phyloP scores from a whole-genome alignment of 345 rosid genomes.

The Populus alba region DNA sequence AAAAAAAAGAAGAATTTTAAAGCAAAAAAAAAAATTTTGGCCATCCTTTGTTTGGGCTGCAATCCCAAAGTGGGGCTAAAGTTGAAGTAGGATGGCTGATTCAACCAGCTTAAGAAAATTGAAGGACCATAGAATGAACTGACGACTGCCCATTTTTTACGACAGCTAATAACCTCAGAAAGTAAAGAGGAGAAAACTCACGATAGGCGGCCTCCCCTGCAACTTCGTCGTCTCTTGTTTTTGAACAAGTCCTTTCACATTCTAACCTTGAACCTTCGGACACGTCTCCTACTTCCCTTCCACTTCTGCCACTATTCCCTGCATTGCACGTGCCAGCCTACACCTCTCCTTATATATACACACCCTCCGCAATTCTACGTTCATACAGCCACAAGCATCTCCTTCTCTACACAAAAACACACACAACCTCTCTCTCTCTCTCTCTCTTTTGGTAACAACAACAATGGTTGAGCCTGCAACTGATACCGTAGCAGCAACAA shows the following conservation, averaged over 20 bases:
- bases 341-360: neutral
- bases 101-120: neutral
- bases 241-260: neutral
- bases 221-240: neutral
- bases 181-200: too few relatives aligned
- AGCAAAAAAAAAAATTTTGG: too few relatives aligned
- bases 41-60: too few relatives aligned
- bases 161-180: neutral
- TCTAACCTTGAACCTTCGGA: neutral
- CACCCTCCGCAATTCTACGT: neutral
- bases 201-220: neutral
- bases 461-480: constrained; percentile 57
- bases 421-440: neutral
- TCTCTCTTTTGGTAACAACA: neutral
- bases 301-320: constrained; percentile 18
- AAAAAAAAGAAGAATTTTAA: too few relatives aligned
- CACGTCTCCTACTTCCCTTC: constrained; percentile 18
- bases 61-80: too few relatives aligned
- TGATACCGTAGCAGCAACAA: constrained; percentile 35
- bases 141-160: neutral
- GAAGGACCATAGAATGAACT: neutral
- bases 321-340: constrained; percentile 23
- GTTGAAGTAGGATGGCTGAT: neutral
- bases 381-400: neutral
- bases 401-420: neutral